Evolutionary conservation across 495 filamentous ascomycete species (phyloP), one percentile per base, ranked within the genome.

Genomic region (Hypoxylon fuscum): DNA sequence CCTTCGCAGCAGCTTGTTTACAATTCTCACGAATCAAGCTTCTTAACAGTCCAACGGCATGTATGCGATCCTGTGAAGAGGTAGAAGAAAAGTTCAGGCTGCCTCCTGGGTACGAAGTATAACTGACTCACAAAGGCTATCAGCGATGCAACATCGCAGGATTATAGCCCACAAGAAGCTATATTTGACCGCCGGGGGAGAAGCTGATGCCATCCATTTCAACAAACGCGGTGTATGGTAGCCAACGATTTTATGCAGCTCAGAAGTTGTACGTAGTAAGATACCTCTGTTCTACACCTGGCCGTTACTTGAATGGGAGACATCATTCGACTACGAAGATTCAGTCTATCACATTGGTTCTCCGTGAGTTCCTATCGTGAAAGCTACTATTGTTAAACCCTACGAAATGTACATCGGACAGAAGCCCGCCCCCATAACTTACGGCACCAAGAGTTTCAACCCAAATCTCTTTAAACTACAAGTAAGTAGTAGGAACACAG

Each of bases 1-100:
- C 62, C 56, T 66, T 61, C 62, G 31, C 18, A 38, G 41, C 7
- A 52, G 46, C 50, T 60, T 43, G 41, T 31, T 57, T 53, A 15
- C 14, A 41, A 22, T 15, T 35, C 20, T 52, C 40, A 32, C 10
- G 40, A 55, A 55, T 55, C 51, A 51, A 23, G 32, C 43, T 38
- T 31, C 50, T 29, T 44, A 22, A 18, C 32, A 11, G 27, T 41
- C 22, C 11, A 20, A 29, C n/a, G 18, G 23, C 21, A 22, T 20
- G 17, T 45, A 27, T 9, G 29, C 10, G 29, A 51, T 25, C 40
- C n/a, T n/a, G n/a, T n/a, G n/a, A n/a, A n/a, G n/a, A n/a, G n/a
- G n/a, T n/a, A 21, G 43, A 18, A 23, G 49, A 15, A 27, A 27
- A 29, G 51, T 5, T 37, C 18, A 59, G 47, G 15, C 44, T 25